Percentiles rank a stretch among this genome's conserved stretches.
These are phyloP conservation scores for Cucurbita pepo DNA, from an alignment of 306 rosid genomes.

Conservation along the genomic window DNA sequence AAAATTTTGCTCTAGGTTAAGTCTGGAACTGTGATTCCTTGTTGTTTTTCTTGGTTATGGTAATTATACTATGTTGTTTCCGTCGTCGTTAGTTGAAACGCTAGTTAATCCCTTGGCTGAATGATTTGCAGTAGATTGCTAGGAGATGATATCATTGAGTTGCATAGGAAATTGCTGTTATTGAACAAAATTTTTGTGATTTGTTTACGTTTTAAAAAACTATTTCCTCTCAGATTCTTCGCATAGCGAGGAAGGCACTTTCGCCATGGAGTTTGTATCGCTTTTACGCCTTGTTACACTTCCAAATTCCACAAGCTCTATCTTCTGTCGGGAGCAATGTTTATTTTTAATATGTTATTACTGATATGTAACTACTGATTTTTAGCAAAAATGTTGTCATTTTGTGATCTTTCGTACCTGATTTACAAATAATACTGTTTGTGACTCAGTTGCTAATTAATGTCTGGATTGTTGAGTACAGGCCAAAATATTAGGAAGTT, in stretches of 20 bases:
- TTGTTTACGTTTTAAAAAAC: neutral
- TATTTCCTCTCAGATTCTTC: neutral
- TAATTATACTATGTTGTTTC: neutral
- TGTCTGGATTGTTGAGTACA: slow-evolving; percentile 9
- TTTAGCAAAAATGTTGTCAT: too few species aligned
- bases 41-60: neutral
- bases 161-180: neutral
- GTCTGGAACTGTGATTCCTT: neutral
- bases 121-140: neutral
- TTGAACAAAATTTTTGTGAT: neutral
- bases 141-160: neutral
- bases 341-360: neutral
- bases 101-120: neutral
- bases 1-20: neutral
- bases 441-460: neutral
- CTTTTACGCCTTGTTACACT: neutral
- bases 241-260: neutral
- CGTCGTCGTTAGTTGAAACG: neutral
- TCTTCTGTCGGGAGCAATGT: neutral
- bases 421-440: neutral
- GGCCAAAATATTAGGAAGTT: slow-evolving; percentile 89
- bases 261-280: neutral
- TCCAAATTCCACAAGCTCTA: neutral
- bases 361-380: too few species aligned
- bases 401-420: neutral